Evolutionary conservation across 352 stramenopile species (phyloP), one percentile per base, ranked within the genome.

Genomic region (Lagenidium sp.): DNA sequence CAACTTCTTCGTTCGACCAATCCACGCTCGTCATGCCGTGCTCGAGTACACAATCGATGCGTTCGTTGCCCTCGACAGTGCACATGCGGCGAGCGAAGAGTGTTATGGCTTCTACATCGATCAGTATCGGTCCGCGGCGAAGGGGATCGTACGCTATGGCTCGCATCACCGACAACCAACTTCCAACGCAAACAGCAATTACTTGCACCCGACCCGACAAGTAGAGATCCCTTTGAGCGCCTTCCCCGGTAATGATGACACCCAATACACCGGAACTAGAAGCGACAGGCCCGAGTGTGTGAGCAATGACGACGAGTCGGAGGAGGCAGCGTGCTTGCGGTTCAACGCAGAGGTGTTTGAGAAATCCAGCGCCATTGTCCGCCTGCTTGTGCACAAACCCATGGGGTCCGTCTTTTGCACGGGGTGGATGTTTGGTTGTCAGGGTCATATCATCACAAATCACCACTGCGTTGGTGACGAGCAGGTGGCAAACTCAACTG

Each of bases 371-470:
- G 50, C 55, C 0, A 54, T 77, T 10, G 63, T 53, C 15, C 57
- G 70, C 0, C 45, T 84, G 26, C 41, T 73, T 1, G 51, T 84
- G 35, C 68, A 80, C 28, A 80, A 80, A 39, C 20, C 16, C 2
- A 19, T 32, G 8, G 60, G 62, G 22, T 57, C 54, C 11, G 51
- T 71, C 42, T 74, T 68, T 25, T 83, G 70, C 49, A 77, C 70
- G 3, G 70, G 67, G 3, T 83, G 61, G 52, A 32, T 83, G 5
- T 25, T 80, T 4, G 70, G 70, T 8, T 81, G 64, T 41, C 62
- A 74, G 13, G 67, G 67, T 15, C 67, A 83, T 50, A 28, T 83
- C 6, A 29, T 83, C n/a, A 81, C 70, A 2, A 81, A 74, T 41
- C 48, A 68, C 50, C 70, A 83, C 53, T 83, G 70, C 29, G 64